Conservation (phyloP, 306 rosid species). For the Gleditsia sinensis region DNA sequence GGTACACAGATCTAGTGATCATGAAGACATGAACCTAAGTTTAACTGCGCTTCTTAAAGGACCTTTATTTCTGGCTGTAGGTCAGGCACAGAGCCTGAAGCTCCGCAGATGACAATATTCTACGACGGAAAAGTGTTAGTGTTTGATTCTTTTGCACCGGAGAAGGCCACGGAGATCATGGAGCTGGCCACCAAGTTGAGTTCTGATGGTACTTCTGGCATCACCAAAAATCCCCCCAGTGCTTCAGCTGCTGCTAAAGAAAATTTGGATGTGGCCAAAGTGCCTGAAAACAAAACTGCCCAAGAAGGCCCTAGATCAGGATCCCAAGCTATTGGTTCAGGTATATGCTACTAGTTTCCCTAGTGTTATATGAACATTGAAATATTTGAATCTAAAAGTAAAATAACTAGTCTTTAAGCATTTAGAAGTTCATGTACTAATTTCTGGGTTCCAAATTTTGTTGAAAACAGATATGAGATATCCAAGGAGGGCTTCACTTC, state of each 20-base stretch:
- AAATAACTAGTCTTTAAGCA: not conserved
- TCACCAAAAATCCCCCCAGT: conserved; percentile 2
- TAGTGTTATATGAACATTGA: not conserved
- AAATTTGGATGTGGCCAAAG: conserved; percentile 12
- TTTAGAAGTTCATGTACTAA: conserved; percentile 11
- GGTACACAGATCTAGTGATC: conserved; percentile 11
- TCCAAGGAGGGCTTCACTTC: conserved; percentile 84
- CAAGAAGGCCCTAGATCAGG: conserved; percentile 34
- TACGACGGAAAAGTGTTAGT: conserved; percentile 71
- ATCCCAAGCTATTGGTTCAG: conserved; percentile 42
- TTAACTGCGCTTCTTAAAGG: not conserved
- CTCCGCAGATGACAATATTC: conserved; percentile 71
- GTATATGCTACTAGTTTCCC: conserved; percentile 24
- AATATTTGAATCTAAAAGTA: not conserved
- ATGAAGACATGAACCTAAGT: not conserved
- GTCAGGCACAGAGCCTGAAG: conserved; percentile 39
- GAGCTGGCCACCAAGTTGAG: conserved; percentile 64
- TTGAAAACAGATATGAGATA: conserved; percentile 64
- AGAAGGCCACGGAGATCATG: conserved; percentile 76
- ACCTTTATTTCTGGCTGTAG: conserved; percentile 15
- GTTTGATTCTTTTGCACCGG: conserved; percentile 54
- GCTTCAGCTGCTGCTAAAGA: conserved; percentile 34
- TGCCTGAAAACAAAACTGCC: conserved; percentile 27
- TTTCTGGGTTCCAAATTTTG: not conserved
- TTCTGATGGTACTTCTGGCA: conserved; percentile 33